These are phyloP conservation scores for Sclerotinia subarctica DNA, from an alignment of 2,329 filamentous ascomycete species.

Conservation along the genomic window DNA sequence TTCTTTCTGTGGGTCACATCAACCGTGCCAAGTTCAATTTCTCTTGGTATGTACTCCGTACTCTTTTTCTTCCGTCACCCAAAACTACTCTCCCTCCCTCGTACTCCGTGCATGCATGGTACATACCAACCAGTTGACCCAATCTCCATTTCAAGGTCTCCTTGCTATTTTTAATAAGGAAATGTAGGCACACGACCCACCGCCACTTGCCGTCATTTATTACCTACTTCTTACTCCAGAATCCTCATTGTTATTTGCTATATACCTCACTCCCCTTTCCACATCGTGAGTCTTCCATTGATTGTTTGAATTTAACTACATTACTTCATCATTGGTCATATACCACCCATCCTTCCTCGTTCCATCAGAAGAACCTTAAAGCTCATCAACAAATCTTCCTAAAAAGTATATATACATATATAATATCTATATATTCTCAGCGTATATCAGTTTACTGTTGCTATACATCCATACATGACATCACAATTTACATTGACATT, in stretches of 20 bases:
- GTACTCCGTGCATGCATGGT: background rate
- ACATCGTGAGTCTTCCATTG: background rate
- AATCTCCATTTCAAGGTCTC: background rate
- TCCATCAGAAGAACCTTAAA: background rate
- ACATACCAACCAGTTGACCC: background rate
- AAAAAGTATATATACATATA: background rate
- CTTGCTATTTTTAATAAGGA: background rate
- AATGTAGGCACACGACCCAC: background rate
- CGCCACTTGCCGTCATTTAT: slow-evolving; percentile 12
- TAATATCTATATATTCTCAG: background rate
- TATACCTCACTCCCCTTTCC: background rate
- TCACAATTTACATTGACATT: background rate
- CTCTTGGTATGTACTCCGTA: background rate
- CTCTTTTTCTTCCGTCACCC: slow-evolving; percentile 1
- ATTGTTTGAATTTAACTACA: background rate
- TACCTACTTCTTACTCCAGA: slow-evolving; percentile 1
- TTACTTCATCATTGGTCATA: background rate
- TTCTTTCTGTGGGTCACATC: slow-evolving; percentile 4
- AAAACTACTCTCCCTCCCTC: background rate
- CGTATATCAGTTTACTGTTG: background rate
- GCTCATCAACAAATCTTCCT: background rate
- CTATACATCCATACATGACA: slow-evolving; percentile 6
- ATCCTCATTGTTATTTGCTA: background rate
- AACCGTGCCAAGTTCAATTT: background rate
- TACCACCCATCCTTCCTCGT: background rate